Base-by-base conservation (phyloP, 1,139 yeast species). In the Pichia cactophila region DNA sequence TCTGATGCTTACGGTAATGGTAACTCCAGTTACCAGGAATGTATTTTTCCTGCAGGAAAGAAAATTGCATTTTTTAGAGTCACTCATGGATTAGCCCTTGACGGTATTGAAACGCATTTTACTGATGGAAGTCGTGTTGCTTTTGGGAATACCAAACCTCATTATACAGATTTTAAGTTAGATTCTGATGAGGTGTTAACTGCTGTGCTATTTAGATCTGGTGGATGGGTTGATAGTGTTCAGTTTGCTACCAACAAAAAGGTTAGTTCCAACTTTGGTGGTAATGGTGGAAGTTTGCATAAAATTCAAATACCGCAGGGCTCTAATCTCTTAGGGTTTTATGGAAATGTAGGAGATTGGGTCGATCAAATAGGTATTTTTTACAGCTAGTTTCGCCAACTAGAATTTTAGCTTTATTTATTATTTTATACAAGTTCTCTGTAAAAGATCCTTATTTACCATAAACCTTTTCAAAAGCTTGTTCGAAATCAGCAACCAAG, bases 191-290 rank as follows among this genome's bases (percentile, higher is more conserved):
- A 90, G 61, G 56, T 58, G 11, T 69, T 92, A 9, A 63, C 71
- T 4, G 84, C 83, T 40, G 71, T 89, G 50, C 73, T 75, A 49
- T 69, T 88, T 43, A 73, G 95, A 54, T 73, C 81, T 46, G 97
- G 97, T 7, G 82, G 77, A 1, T 92, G 97, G 97, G 71, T 92
- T 16, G 97, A 92, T 69, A 96, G 85, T 1, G 69, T 87, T 20
- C 95, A 86, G 60, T 64, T 83, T 36, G 64, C 77, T 8, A 78
- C 95, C 20, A 77, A 72, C 54, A 71, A 68, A 36, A 70, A 77
- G 49, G 54, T 61, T 4, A 74, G 84, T 20, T 69, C 70, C 1
- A 69, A 77, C 76, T 71, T 67, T 53, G 96, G 96, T 26, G 80
- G 80, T 44, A 66, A 68, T 17, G 96, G 96, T 7, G 97, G 97